Percentiles rank a stretch among this genome's conserved stretches.
These are phyloP conservation scores for Triadica sebifera DNA, from an alignment of 345 rosid genomes.

Conservation along the genomic window DNA sequence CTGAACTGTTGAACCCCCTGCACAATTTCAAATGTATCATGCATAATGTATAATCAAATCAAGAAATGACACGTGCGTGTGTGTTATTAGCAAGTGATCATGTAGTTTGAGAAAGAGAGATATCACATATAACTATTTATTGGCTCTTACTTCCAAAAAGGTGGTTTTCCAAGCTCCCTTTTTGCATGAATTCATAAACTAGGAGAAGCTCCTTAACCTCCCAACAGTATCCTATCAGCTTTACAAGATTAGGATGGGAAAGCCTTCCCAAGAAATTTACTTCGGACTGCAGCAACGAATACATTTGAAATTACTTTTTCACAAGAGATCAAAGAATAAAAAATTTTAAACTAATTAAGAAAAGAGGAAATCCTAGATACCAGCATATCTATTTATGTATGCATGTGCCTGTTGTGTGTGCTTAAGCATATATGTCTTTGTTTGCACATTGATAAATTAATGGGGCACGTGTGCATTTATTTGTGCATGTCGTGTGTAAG, in stretches of 20 bases:
- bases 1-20: constrained; percentile 78
- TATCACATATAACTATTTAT: not conserved
- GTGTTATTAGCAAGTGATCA: too few species aligned
- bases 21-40: constrained; percentile 10
- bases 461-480: not conserved
- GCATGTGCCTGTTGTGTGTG: not conserved
- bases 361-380: not conserved
- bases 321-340: not conserved
- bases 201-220: constrained; percentile 85
- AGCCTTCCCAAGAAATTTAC: constrained; percentile 77
- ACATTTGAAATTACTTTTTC: not conserved
- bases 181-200: constrained; percentile 85
- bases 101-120: not conserved
- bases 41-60: not conserved
- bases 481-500: not conserved
- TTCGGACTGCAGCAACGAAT: constrained; percentile 58
- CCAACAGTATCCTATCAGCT: constrained; percentile 72
- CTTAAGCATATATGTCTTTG: too few species aligned
- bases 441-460: not conserved
- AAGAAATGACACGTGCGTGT: too few species aligned
- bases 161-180: constrained; percentile 95
- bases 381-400: not conserved
- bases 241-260: constrained; percentile 88
- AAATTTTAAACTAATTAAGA: not conserved
- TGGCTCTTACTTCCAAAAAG: constrained; percentile 67